Evolutionary conservation across 73 alveolate species (phyloP), one percentile per base, ranked within the genome.

Genomic region (Blepharisma stoltei): DNA sequence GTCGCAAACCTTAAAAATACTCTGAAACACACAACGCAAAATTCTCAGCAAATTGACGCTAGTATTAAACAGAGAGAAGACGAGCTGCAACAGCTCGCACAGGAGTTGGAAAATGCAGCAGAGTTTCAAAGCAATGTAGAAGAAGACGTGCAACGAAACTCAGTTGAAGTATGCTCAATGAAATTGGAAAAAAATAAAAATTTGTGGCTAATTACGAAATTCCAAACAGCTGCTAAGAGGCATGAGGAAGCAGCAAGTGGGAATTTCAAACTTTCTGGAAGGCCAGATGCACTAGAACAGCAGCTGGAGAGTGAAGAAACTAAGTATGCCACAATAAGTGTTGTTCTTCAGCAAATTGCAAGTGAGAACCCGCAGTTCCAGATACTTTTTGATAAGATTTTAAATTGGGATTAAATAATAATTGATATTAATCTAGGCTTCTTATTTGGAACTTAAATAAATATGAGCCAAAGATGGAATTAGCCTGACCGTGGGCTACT

Each of bases 1-100:
- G 87, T 92, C 8, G 85, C 93, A 6, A 87, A 91, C 32, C 76
- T 92, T 0, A 92, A 92, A 76, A 78, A 87, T 44, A 92, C 98
- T 9, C 81, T 92, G 38, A 86, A 86, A 37, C 89, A 92, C 65
- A 92, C 98, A 14, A 83, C 95, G 23, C 89, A 88, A 84, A 90
- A 92, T 55, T 71, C 92, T 1, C 79, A 81, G 77, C 90, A 92
- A 67, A 71, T 92, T 14, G 98, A 92, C 54, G 67, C 87, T 41
- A 88, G 93, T 8, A 86, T 92, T 25, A 86, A 84, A 69, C 80
- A 80, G 37, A 9, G 81, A 84, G 47, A 81, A 37, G 86, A 70
- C 14, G 80, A 84, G 50, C 66, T 82, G 7, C 55, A 71, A 23
- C 50, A 70, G 11, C 38, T 81, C 47, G 78, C 71, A 8, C 80